Conservation (phyloP, 1,139 yeast genomes). For the Yamadazyma buinensis region DNA sequence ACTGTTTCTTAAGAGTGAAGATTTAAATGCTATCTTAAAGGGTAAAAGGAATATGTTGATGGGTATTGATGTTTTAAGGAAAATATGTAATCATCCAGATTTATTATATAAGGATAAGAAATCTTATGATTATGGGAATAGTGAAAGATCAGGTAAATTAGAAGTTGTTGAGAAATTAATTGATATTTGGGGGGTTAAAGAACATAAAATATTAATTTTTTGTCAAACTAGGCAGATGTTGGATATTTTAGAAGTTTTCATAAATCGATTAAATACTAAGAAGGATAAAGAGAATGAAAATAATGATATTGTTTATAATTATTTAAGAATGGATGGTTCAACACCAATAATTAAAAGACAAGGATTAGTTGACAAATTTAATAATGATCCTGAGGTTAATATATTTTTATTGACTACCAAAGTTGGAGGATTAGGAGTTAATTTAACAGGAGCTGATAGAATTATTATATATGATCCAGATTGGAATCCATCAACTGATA, state of each 20-base stretch:
- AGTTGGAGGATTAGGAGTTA: constrained; percentile 95
- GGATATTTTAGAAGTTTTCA: constrained; percentile 70
- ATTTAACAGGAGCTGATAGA: constrained; percentile 91
- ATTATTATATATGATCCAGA: constrained; percentile 96
- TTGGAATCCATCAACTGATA: constrained; percentile 98
- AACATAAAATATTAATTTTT: constrained; percentile 76
- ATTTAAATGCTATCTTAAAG: constrained; percentile 62
- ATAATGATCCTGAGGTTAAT: constrained; percentile 51
- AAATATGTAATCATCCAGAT: constrained; percentile 96
- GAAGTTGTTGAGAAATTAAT: constrained; percentile 79
- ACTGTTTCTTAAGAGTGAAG: constrained; percentile 72
- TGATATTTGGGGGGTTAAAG: constrained; percentile 71
- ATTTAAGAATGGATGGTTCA: constrained; percentile 90
- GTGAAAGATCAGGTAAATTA: constrained; percentile 80
- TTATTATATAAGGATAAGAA: constrained; percentile 43
- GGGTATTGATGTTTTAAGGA: constrained; percentile 87
- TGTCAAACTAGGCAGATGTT: constrained; percentile 95
- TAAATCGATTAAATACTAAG: constrained; percentile 35
- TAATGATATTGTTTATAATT: constrained; percentile 26
- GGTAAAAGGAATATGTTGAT: constrained; percentile 80
- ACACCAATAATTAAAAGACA: constrained; percentile 81
- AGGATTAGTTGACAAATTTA: constrained; percentile 73
- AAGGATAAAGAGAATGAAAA: constrained; percentile 14
- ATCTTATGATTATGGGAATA: constrained; percentile 57
- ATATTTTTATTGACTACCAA: constrained; percentile 85